Evolutionary conservation across 345 rosid species (phyloP).

Genomic region (Eucalyptus fibrosa): DNA sequence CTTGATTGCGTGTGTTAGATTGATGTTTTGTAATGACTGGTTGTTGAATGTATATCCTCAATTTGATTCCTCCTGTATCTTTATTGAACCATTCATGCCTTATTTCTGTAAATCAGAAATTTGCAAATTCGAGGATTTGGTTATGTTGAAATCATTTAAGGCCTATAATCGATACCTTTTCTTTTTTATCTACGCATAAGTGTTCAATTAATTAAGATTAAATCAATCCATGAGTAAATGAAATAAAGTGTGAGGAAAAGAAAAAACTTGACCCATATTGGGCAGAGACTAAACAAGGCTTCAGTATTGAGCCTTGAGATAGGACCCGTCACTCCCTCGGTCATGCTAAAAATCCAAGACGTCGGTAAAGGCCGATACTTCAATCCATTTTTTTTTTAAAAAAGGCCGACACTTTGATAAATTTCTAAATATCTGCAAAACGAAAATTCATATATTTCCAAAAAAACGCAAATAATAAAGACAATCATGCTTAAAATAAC

Average conservation of each 20-base stretch:
- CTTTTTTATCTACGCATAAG: neutral
- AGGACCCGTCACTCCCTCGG: too few species aligned
- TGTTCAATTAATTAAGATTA: neutral
- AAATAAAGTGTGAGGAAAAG: neutral
- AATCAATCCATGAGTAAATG: neutral
- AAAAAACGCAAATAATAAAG: neutral
- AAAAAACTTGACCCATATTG: neutral
- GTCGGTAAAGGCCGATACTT: neutral
- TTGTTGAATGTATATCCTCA: accelerated
- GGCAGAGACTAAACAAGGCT: neutral
- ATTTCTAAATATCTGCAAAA: neutral
- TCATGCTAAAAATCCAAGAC: neutral
- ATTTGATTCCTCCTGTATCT: accelerated
- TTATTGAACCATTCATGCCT: neutral
- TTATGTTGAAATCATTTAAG: accelerated
- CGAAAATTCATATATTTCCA: accelerated
- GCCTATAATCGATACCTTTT: neutral
- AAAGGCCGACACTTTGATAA: neutral
- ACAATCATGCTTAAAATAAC: neutral
- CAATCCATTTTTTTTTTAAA: too few species aligned
- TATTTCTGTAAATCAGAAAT: too few species aligned
- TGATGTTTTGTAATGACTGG: neutral
- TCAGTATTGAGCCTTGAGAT: neutral
- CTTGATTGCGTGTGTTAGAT: too few species aligned
- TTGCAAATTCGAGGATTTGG: accelerated